phyloP scores from a whole-genome alignment of 1,139 yeast genomes.

The Kodamaea suecica region DNA sequence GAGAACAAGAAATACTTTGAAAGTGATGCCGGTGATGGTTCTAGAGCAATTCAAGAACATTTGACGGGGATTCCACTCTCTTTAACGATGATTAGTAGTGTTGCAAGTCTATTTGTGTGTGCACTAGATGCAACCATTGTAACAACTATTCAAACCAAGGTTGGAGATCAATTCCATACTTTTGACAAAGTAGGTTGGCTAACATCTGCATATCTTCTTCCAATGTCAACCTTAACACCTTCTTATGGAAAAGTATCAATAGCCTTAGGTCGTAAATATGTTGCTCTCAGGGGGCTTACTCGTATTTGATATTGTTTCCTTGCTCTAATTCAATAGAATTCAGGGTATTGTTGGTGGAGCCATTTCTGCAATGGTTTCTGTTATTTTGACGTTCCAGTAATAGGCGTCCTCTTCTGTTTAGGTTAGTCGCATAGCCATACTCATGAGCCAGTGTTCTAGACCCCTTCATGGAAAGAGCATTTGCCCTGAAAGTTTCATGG shows the following conservation, averaged over 20 bases:
- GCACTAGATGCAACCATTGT: conserved; percentile 26
- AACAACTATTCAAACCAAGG: conserved; percentile 20
- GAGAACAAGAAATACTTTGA: conserved; percentile 9
- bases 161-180: conserved; percentile 19
- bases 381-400: conserved; percentile 22
- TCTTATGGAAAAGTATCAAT: conserved; percentile 22
- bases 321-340: conserved; percentile 21
- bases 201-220: conserved; percentile 20
- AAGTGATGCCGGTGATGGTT: conserved; percentile 26
- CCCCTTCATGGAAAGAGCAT: conserved; percentile 25
- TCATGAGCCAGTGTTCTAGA: conserved; percentile 23
- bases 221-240: conserved; percentile 21
- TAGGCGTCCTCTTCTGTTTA: conserved; percentile 17
- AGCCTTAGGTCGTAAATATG: conserved; percentile 21
- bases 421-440: conserved; percentile 19
- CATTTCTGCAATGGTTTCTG: conserved; percentile 17
- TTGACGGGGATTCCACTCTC: conserved; percentile 16
- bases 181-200: conserved; percentile 23
- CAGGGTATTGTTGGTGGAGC: conserved; percentile 24
- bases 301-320: conserved; percentile 21
- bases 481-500: conserved; percentile 49
- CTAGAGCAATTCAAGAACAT: conserved; percentile 18
- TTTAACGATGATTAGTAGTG: conserved; percentile 16
- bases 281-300: conserved; percentile 18
- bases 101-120: conserved; percentile 18